Conservation (phyloP, 768 basidiomycete genomes). For the Coprinellus micaceus region DNA sequence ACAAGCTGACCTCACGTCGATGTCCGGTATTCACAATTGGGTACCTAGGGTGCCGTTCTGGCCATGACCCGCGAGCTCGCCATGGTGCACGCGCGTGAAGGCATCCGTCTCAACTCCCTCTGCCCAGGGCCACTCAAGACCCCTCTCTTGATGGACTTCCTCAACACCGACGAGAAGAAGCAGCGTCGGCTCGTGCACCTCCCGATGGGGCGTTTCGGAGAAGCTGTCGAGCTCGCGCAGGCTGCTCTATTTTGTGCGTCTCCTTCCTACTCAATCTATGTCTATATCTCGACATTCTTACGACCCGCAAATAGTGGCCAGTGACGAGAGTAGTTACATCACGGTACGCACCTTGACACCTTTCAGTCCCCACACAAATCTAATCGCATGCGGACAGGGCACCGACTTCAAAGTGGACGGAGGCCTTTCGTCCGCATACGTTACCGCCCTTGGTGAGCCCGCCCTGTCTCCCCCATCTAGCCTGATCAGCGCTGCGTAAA, state of each 20-base stretch:
- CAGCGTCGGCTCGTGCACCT: slow-evolving; percentile 87
- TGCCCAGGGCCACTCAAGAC: slow-evolving; percentile 97
- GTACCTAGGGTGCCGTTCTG: slow-evolving; percentile 84
- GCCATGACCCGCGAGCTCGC: slow-evolving; percentile 98
- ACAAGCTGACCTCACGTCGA: not conserved
- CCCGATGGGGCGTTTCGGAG: slow-evolving; percentile 96
- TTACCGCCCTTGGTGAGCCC: slow-evolving; percentile 82
- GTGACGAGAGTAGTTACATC: slow-evolving; percentile 94
- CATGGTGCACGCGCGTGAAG: slow-evolving; percentile 96
- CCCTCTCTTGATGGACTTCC: slow-evolving; percentile 96
- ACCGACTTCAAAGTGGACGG: slow-evolving; percentile 97
- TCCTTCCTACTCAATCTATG: slow-evolving; percentile 3
- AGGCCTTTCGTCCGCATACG: slow-evolving; percentile 88
- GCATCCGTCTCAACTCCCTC: slow-evolving; percentile 91
- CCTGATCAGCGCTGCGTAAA: slow-evolving; percentile 40
- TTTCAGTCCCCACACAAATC: not conserved
- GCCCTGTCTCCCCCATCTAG: slow-evolving; percentile 67
- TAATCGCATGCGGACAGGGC: slow-evolving; percentile 41
- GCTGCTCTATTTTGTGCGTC: slow-evolving; percentile 88
- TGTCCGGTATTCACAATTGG: slow-evolving; percentile 7
- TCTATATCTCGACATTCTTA: too few relatives aligned
- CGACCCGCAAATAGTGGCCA: slow-evolving; percentile 53
- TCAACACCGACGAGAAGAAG: slow-evolving; percentile 93
- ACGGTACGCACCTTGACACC: slow-evolving; percentile 54
- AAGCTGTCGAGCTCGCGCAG: slow-evolving; percentile 92